Evolutionary conservation across 768 basidiomycete species (phyloP).

Genomic region (Imleria badia): DNA sequence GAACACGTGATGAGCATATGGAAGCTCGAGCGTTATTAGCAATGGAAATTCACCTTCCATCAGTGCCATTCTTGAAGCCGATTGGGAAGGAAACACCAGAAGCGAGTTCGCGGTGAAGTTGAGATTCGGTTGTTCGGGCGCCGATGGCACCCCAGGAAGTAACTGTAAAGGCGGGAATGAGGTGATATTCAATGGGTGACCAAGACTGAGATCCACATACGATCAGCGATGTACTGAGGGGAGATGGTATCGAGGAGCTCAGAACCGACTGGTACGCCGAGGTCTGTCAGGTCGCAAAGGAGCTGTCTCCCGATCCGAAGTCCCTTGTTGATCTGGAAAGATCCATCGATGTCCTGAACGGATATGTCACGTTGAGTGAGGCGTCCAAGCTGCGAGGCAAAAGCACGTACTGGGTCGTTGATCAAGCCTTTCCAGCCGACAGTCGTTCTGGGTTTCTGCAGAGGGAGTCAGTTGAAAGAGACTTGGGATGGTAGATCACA

Average conservation of each 20-base stretch:
- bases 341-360: slow-evolving; percentile 75
- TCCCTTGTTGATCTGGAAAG: slow-evolving; percentile 96
- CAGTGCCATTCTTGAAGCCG: slow-evolving; percentile 99
- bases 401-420: slow-evolving; percentile 68
- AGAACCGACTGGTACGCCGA: slow-evolving; percentile 91
- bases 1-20: slow-evolving; percentile 1
- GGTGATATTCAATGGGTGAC: not conserved
- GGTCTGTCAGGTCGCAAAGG: slow-evolving; percentile 84
- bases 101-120: slow-evolving; percentile 95
- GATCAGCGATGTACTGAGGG: slow-evolving; percentile 82
- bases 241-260: slow-evolving; percentile 87
- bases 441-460: slow-evolving; percentile 92
- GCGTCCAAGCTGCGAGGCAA: accelerated
- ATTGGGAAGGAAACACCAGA: slow-evolving; percentile 97
- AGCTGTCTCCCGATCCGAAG: slow-evolving; percentile 84
- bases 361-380: not conserved
- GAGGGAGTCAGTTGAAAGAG: slow-evolving; percentile 8
- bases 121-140: slow-evolving; percentile 95
- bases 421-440: slow-evolving; percentile 97
- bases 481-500: not conserved
- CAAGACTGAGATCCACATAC: slow-evolving; percentile 36
- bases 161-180: slow-evolving; percentile 37
- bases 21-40: not conserved
- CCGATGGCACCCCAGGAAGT: slow-evolving; percentile 96
- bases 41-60: slow-evolving; percentile 59